These are phyloP conservation scores for Suhomyces anneliseae DNA, from an alignment of 1,139 yeast genomes.

Conservation along the genomic window DNA sequence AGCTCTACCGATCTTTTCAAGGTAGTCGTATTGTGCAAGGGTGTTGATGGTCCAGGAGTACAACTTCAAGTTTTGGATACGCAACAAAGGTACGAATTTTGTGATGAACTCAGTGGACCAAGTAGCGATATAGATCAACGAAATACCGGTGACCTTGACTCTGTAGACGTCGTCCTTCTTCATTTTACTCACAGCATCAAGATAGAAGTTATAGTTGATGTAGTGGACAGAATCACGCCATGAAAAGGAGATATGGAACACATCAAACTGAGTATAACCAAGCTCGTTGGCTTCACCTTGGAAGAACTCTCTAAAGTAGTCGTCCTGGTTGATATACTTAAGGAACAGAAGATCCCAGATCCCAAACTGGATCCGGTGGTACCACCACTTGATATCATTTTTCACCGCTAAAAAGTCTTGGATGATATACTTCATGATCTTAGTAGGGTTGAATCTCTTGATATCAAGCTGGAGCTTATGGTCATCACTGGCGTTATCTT, in stretches of 20 bases:
- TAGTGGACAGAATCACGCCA: slow-evolving; percentile 39
- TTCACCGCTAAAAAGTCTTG: slow-evolving; percentile 48
- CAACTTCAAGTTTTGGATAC: slow-evolving; percentile 48
- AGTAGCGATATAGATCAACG: slow-evolving; percentile 39
- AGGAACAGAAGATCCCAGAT: slow-evolving; percentile 74
- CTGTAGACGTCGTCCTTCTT: slow-evolving; percentile 19
- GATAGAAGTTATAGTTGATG: slow-evolving; percentile 38
- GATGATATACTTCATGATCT: slow-evolving; percentile 54
- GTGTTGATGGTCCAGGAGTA: slow-evolving; percentile 85
- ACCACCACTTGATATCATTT: slow-evolving; percentile 64
- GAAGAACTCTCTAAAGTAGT: slow-evolving; percentile 29
- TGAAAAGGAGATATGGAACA: slow-evolving; percentile 36
- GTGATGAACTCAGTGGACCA: slow-evolving; percentile 41
- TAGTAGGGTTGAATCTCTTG: slow-evolving; percentile 66
- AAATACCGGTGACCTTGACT: slow-evolving; percentile 39
- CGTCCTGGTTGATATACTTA: slow-evolving; percentile 48
- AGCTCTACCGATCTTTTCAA: slow-evolving; percentile 27
- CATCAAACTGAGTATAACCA: slow-evolving; percentile 33
- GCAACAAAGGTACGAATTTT: slow-evolving; percentile 38
- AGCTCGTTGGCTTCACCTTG: slow-evolving; percentile 13
- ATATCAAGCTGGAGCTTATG: slow-evolving; percentile 74
- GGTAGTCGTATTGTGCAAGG: slow-evolving; percentile 47
- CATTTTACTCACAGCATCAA: slow-evolving; percentile 24
- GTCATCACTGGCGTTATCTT: slow-evolving; percentile 17
- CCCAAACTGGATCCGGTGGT: slow-evolving; percentile 67